These are phyloP conservation scores for Cornus florida DNA, from an alignment of 148 eudicot genomes.

Conservation along the genomic window DNA sequence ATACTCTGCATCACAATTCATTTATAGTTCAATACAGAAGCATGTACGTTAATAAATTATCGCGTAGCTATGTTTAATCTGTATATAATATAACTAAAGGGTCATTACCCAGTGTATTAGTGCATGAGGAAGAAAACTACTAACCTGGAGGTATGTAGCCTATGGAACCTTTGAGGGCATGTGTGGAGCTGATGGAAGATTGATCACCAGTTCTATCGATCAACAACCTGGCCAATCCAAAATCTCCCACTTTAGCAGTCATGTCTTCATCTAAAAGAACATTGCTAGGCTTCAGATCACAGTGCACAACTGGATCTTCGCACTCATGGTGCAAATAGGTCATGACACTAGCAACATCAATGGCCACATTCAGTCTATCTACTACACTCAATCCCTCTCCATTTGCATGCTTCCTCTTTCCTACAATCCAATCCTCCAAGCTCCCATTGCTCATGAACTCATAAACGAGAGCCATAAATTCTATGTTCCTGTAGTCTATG, in stretches of 20 bases:
- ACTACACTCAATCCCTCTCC: slow-evolving; percentile 34
- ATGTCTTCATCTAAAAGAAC: slow-evolving; percentile 56
- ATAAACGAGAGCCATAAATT: slow-evolving; percentile 35
- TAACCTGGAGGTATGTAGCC: slow-evolving; percentile 80
- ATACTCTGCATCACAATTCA: slow-evolving; percentile 36
- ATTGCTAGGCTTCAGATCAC: slow-evolving; percentile 74
- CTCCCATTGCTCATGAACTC: slow-evolving; percentile 41
- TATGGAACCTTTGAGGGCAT: slow-evolving; percentile 56
- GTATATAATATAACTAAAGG: too few species aligned
- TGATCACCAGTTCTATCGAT: slow-evolving; percentile 25
- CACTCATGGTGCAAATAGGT: slow-evolving; percentile 58
- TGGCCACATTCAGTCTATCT: slow-evolving; percentile 39
- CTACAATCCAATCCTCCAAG: slow-evolving; percentile 40
- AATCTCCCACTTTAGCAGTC: slow-evolving; percentile 68
- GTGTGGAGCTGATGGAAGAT: slow-evolving; percentile 38
- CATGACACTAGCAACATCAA: slow-evolving; percentile 57
- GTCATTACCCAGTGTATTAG: too few species aligned
- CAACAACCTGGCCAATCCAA: slow-evolving; percentile 56
- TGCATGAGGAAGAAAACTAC: background rate
- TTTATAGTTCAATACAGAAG: background rate
- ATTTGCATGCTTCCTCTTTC: slow-evolving; percentile 26
- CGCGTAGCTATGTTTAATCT: too few species aligned
- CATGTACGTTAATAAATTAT: too few species aligned
- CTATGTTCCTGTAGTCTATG: slow-evolving; percentile 16
- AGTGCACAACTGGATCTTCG: slow-evolving; percentile 55